A percentile compares a stretch with the other conserved stretches of the same genome.
These are phyloP conservation scores for Taxillus chinensis DNA, from an alignment of 164 flowering plant species.

Conservation along the genomic window DNA sequence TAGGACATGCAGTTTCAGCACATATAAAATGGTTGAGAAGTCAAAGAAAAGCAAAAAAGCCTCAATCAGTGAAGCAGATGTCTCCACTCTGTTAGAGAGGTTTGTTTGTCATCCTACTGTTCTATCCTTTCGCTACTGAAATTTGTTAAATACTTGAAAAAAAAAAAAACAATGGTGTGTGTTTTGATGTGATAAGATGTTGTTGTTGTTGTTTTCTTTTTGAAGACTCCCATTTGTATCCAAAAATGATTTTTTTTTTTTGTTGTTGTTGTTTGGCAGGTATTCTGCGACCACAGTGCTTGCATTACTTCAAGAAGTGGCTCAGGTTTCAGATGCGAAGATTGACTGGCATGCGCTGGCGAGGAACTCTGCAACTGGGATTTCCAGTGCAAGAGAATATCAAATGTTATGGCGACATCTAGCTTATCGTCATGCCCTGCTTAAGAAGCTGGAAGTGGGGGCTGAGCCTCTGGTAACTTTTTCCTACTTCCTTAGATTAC, in stretches of 20 bases:
- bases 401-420: conserved; percentile 94
- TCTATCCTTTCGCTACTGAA: conserved; percentile 1
- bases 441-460: conserved; percentile 35
- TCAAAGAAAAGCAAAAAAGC: conserved; percentile 26
- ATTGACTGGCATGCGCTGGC: conserved; percentile 69
- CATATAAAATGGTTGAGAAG: conserved; percentile 27
- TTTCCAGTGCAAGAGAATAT: conserved; percentile 70
- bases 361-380: conserved; percentile 67
- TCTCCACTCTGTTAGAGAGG: conserved; percentile 46
- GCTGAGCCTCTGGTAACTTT: conserved; percentile 55
- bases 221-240: neutral
- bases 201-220: neutral
- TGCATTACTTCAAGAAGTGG: conserved; percentile 67
- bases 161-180: neutral
- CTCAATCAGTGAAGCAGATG: conserved; percentile 47
- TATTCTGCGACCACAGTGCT: conserved; percentile 53
- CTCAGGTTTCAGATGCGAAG: conserved; percentile 36
- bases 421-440: conserved; percentile 54
- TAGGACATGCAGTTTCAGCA: conserved; percentile 1
- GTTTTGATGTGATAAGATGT: too few relatives aligned
- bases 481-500: neutral
- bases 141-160: neutral
- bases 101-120: conserved; percentile 2
- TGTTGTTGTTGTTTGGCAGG: conserved; percentile 24
- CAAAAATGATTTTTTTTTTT: neutral